Percentiles rank a stretch among this genome's conserved stretches.
Conservation (phyloP, 148 eudicot species). For the Spergularia bocconei region DNA sequence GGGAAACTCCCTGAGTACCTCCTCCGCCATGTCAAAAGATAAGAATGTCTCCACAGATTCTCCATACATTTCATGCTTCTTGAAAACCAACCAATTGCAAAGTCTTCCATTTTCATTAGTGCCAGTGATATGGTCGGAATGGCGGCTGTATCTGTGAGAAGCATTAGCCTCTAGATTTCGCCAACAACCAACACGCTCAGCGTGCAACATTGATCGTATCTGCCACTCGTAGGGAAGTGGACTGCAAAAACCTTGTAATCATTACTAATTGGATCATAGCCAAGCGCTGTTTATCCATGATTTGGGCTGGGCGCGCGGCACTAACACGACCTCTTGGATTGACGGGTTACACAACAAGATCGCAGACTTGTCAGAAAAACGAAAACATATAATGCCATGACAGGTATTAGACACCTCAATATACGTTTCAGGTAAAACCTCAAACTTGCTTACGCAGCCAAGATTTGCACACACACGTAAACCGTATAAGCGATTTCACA, state of each 20-base stretch:
- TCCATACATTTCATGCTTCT: no score
- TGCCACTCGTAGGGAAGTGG: no score
- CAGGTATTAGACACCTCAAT: not conserved
- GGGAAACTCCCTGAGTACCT: no score
- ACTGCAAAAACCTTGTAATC: slow-evolving; percentile 6
- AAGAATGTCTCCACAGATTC: no score
- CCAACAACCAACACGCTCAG: not conserved
- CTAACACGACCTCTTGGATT: slow-evolving; percentile 3
- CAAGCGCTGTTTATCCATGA: not conserved
- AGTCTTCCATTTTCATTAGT: no score
- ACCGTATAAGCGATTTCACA: no score
- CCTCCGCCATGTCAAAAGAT: no score
- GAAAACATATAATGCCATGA: slow-evolving; percentile 7
- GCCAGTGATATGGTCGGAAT: no score
- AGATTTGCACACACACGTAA: no score
- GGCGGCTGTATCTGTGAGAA: no score
- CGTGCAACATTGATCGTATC: not conserved
- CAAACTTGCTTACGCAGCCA: not conserved
- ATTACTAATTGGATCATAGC: not conserved
- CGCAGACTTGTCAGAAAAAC: no score
- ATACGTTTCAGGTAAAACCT: not conserved
- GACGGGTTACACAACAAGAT: slow-evolving; percentile 15
- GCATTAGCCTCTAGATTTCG: not conserved
- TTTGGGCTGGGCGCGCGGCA: not conserved
- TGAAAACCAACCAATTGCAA: no score